A percentile compares a stretch with the other conserved stretches of the same genome.
phyloP scores from a whole-genome alignment of 306 rosid species.

The Amphicarpaea edgeworthii region DNA sequence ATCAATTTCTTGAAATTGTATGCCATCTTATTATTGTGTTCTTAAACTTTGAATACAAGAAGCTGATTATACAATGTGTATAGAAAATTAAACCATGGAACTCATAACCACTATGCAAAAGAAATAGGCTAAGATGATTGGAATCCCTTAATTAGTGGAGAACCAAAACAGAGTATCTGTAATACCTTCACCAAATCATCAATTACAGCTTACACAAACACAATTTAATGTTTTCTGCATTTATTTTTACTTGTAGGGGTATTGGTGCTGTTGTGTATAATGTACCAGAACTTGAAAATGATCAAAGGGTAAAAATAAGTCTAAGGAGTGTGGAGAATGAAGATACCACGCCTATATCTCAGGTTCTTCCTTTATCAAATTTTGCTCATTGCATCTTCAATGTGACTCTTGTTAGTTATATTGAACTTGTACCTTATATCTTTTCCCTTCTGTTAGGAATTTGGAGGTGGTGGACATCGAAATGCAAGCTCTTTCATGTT shows the following conservation, averaged over 20 bases:
- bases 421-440: slow-evolving; percentile 11
- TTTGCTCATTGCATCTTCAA: slow-evolving; percentile 14
- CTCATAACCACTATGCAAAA: neutral
- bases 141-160: no score
- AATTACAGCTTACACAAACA: neutral
- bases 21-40: neutral
- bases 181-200: neutral
- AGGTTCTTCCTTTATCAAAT: slow-evolving; percentile 55
- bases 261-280: slow-evolving; percentile 84
- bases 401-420: slow-evolving; percentile 1
- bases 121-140: no score
- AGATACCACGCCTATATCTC: slow-evolving; percentile 78
- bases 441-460: slow-evolving; percentile 57
- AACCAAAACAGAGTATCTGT: neutral
- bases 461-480: slow-evolving; percentile 90
- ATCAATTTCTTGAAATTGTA: neutral
- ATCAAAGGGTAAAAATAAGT: slow-evolving; percentile 73
- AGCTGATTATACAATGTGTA: neutral
- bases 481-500: slow-evolving; percentile 84
- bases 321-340: slow-evolving; percentile 73
- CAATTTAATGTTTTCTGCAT: slow-evolving; percentile 27
- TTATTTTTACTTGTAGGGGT: slow-evolving; percentile 58
- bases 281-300: slow-evolving; percentile 72
- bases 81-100: neutral
- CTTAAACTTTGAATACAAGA: neutral